phyloP scores from a whole-genome alignment of 768 basidiomycete genomes.

The Cyathus striatus region DNA sequence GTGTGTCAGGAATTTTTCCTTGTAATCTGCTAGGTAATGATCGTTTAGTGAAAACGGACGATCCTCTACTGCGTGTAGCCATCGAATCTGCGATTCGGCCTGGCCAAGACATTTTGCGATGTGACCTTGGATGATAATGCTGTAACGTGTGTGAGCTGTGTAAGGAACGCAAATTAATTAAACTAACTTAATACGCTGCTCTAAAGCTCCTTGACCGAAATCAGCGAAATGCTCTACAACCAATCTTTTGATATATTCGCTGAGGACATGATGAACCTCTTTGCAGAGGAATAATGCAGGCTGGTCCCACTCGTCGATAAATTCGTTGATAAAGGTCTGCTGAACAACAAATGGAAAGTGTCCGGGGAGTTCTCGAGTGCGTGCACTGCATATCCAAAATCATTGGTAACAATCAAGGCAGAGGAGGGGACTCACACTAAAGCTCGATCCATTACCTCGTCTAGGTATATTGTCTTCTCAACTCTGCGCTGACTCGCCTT shows the following conservation, averaged over 20 bases:
- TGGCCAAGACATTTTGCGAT: constrained; percentile 28
- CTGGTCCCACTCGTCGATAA: constrained; percentile 34
- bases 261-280: constrained; percentile 22
- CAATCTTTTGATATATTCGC: constrained; percentile 26
- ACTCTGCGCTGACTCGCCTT: constrained; percentile 7
- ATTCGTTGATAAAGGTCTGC: constrained; percentile 29
- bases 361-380: constrained; percentile 56
- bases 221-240: constrained; percentile 37
- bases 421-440: constrained; percentile 7
- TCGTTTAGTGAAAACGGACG: constrained; percentile 44
- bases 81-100: constrained; percentile 32
- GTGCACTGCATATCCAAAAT: constrained; percentile 32
- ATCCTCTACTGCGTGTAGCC: constrained; percentile 39
- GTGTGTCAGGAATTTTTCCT: constrained; percentile 36
- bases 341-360: constrained; percentile 54
- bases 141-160: constrained; percentile 10
- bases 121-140: constrained; percentile 40
- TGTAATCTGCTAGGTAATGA: constrained; percentile 39
- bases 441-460: constrained; percentile 16
- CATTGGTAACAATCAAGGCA: neutral
- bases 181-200: constrained; percentile 29
- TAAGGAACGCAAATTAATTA: neutral
- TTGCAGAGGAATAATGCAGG: constrained; percentile 39
- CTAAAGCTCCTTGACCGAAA: constrained; percentile 39
- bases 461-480: constrained; percentile 14